These are phyloP conservation scores for Aciculosporium take DNA, from an alignment of 2,329 filamentous ascomycete genomes.

Conservation along the genomic window DNA sequence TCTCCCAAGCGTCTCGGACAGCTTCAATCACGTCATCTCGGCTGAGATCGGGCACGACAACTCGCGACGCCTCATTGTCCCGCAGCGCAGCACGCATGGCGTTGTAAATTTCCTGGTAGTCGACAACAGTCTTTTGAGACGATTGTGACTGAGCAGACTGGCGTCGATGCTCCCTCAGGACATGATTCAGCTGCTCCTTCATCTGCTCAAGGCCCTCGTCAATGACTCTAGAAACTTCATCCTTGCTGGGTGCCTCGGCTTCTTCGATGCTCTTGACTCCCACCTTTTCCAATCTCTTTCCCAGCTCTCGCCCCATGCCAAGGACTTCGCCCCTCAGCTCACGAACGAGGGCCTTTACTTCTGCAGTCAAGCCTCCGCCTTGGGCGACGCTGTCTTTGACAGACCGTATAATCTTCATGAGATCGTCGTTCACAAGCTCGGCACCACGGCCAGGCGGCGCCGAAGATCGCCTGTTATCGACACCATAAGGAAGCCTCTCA, in stretches of 20 bases:
- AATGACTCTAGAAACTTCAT: constrained; percentile 63
- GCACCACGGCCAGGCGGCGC: constrained; percentile 26
- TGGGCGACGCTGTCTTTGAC: constrained; percentile 88
- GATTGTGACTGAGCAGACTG: constrained; percentile 50
- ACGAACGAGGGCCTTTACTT: constrained; percentile 80
- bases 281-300: constrained; percentile 67
- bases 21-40: constrained; percentile 77
- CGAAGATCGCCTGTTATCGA: constrained; percentile 28
- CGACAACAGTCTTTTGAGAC: constrained; percentile 46
- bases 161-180: constrained; percentile 61
- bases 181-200: constrained; percentile 67
- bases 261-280: constrained; percentile 30
- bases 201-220: constrained; percentile 69
- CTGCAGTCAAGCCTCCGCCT: constrained; percentile 75
- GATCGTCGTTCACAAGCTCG: constrained; percentile 58
- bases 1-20: constrained; percentile 83
- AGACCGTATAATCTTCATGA: constrained; percentile 67
- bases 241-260: constrained; percentile 40
- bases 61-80: constrained; percentile 37
- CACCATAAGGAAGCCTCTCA: constrained; percentile 31
- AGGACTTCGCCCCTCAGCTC: constrained; percentile 85
- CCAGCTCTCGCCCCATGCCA: constrained; percentile 86
- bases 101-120: constrained; percentile 76
- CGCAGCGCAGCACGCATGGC: constrained; percentile 63
- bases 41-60: constrained; percentile 35